Percentiles rank a stretch among this genome's conserved stretches.
Conservation (phyloP, 2,329 filamentous ascomycete species). For the Paramyrothecium sp. region DNA sequence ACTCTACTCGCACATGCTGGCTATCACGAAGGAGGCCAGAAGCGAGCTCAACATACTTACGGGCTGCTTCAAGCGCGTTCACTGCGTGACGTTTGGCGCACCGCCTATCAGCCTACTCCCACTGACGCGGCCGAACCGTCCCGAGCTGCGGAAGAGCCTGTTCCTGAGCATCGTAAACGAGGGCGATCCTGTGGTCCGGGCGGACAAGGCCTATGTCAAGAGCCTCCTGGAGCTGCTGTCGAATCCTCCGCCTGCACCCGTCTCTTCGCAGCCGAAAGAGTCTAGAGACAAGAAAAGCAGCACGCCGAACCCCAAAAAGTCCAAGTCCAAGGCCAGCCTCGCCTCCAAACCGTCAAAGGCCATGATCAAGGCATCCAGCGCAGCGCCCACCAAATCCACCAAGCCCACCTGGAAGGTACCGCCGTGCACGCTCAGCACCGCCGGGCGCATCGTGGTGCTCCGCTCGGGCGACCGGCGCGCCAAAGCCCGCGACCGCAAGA, state of each 20-base stretch:
- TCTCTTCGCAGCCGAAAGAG: not conserved
- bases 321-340: conserved; percentile 3
- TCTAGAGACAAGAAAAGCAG: conserved; percentile 6
- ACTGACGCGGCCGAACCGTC: conserved; percentile 54
- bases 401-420: conserved; percentile 64
- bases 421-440: conserved; percentile 64
- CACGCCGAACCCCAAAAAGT: conserved; percentile 3
- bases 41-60: conserved; percentile 72
- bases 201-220: conserved; percentile 73
- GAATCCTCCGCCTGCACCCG: conserved; percentile 47
- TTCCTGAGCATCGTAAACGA: conserved; percentile 85
- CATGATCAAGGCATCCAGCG: conserved; percentile 13
- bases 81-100: conserved; percentile 84
- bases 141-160: conserved; percentile 59
- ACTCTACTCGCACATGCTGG: conserved; percentile 79
- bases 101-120: conserved; percentile 75
- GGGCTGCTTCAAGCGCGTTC: conserved; percentile 71
- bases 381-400: conserved; percentile 8
- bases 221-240: conserved; percentile 71
- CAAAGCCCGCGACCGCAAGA: conserved; percentile 41
- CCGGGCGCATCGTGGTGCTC: conserved; percentile 67
- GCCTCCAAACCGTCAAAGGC: conserved; percentile 10
- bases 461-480: conserved; percentile 44
- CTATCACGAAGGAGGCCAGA: conserved; percentile 47
- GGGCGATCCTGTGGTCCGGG: conserved; percentile 76